Percentiles rank a stretch among this genome's conserved stretches.
Evolutionary conservation across 257 asterid genomes (phyloP).

Genomic region (Petunia secreta): DNA sequence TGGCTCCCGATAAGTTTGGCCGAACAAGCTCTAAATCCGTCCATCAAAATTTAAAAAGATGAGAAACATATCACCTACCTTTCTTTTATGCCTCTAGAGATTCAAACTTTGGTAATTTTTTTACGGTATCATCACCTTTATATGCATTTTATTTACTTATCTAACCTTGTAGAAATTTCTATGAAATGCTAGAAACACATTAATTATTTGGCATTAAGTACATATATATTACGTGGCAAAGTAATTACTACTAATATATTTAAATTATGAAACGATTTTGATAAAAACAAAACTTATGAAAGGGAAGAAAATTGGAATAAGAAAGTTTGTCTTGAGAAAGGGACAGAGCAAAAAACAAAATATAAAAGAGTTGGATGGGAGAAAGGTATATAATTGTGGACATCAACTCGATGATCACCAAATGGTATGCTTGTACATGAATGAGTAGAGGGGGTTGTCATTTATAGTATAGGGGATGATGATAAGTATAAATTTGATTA

Average conservation of each 20-base stretch:
- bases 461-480: background rate
- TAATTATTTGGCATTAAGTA: background rate
- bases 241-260: background rate
- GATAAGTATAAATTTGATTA: slow-evolving; percentile 1
- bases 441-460: background rate
- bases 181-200: slow-evolving; percentile 14
- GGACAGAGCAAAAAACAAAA: slow-evolving; percentile 14
- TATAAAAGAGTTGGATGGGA: slow-evolving; percentile 20
- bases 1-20: too few species aligned
- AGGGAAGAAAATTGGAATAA: slow-evolving; percentile 5
- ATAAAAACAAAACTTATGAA: background rate
- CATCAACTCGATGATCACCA: slow-evolving; percentile 10
- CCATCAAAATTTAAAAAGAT: too few species aligned
- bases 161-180: background rate
- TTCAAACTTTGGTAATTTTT: too few species aligned
- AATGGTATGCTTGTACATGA: slow-evolving; percentile 13
- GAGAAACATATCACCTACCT: too few species aligned
- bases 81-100: too few species aligned
- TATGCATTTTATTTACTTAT: too few species aligned
- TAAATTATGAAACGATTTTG: background rate
- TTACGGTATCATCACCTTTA: too few species aligned
- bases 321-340: slow-evolving; percentile 25
- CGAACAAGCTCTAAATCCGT: too few species aligned
- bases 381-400: slow-evolving; percentile 15
- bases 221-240: slow-evolving; percentile 8